Evolutionary conservation across 257 asterid species (phyloP).

Genomic region (Solanum raphanifolium): DNA sequence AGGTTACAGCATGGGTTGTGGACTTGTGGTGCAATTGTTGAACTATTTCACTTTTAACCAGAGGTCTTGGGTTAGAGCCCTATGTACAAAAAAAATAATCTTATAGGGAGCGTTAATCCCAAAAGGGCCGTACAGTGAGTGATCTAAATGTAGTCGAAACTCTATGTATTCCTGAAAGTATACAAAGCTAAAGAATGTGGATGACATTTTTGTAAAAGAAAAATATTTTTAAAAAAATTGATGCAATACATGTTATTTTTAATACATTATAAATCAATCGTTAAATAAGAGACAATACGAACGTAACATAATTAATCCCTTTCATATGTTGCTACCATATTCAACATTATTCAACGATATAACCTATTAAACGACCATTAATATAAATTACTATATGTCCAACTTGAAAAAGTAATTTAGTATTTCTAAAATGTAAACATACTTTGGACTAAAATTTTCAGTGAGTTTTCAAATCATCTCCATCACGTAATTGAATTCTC

Average conservation of each 20-base stretch:
- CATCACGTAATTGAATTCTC: neutral
- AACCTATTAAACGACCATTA: neutral
- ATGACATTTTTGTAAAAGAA: too few relatives aligned
- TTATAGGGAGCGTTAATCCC: too few relatives aligned
- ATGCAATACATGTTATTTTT: too few relatives aligned
- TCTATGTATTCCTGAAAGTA: too few relatives aligned
- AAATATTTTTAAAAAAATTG: fast-evolving
- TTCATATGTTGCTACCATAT: neutral
- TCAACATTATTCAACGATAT: neutral
- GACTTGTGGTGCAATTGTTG: too few relatives aligned
- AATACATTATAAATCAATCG: neutral
- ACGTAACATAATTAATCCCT: neutral
- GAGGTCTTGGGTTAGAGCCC: fast-evolving
- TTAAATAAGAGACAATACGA: too few relatives aligned
- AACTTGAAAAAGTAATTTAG: neutral
- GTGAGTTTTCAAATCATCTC: neutral
- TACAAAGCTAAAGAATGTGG: neutral
- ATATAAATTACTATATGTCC: neutral
- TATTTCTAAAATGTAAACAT: too few relatives aligned
- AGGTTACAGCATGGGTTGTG: too few relatives aligned
- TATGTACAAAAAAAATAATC: too few relatives aligned
- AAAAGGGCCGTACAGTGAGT: fast-evolving
- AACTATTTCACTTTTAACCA: too few relatives aligned
- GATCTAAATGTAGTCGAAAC: too few relatives aligned
- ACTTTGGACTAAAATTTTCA: neutral